Conservation (phyloP, 2,329 filamentous ascomycete species). For the Ploettnerulaceae sp. region DNA sequence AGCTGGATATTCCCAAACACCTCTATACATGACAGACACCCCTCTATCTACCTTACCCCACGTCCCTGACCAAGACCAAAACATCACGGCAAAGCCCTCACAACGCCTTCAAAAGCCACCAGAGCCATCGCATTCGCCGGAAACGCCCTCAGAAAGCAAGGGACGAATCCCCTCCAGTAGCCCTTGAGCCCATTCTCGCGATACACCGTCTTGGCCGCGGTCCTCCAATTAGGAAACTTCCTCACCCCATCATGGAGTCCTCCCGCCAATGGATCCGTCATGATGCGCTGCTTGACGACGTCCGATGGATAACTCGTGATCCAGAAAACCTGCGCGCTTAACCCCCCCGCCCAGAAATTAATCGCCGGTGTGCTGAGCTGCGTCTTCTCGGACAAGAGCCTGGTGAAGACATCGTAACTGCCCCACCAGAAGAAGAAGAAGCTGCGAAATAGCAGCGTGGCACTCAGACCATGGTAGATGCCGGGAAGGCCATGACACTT, state of each 20-base stretch:
- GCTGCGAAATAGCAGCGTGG: conserved; percentile 81
- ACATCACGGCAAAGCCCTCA: conserved; percentile 53
- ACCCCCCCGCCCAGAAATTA: conserved; percentile 95
- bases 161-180: conserved; percentile 90
- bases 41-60: too few species aligned
- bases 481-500: conserved; percentile 69
- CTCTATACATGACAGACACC: too few species aligned
- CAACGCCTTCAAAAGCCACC: conserved; percentile 88
- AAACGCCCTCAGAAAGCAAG: conserved; percentile 90
- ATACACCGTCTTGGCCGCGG: conserved; percentile 74
- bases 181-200: conserved; percentile 70
- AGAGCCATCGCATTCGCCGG: conserved; percentile 93
- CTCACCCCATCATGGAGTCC: conserved; percentile 60
- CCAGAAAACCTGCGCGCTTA: conserved; percentile 95
- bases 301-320: conserved; percentile 86
- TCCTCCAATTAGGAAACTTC: conserved; percentile 69
- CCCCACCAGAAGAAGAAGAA: conserved; percentile 99
- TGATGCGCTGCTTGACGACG: conserved; percentile 92
- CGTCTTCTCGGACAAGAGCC: conserved; percentile 61
- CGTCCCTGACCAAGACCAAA: neutral
- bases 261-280: conserved; percentile 86
- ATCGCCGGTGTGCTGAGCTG: conserved; percentile 69
- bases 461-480: conserved; percentile 78
- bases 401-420: conserved; percentile 82
- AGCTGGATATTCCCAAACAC: conserved; percentile 13